Base-by-base conservation (phyloP, 352 stramenopile species). In the Pythium myriotylum region DNA sequence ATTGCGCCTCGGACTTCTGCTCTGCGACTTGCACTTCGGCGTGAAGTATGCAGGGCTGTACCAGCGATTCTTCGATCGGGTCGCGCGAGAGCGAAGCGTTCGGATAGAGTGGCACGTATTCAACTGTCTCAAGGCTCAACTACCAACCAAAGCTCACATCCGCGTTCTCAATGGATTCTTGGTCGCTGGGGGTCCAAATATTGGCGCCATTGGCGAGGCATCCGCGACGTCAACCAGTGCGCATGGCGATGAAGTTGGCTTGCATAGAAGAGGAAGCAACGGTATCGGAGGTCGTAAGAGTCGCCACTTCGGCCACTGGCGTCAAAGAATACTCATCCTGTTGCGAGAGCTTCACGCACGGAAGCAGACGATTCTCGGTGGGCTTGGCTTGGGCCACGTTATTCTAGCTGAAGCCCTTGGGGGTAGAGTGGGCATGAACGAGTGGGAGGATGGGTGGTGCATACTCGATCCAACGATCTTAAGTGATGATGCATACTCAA, bases 1-100 rank as follows among this genome's bases (percentile, higher is more conserved):
- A 16, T 42, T 81, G n/a, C 73, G 73, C 9, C 54, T 81, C 10
- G 69, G 66, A 3, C 41, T 81, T 10, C 40, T 81, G 24, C 67
- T 81, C 23, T 81, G 73, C 20, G 73, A 81, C 19, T 32, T 72
- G 8, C 66, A 77, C 54, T 81, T 81, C 59, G 73, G 73, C 3
- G 14, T 50, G 20, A 77, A 76, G 56, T 81, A 81, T 54, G 62
- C 53, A 19, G 62, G 69, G 0, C 51, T 81, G 26, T 81, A 81
- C 35, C 73, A 74, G 51, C 69, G 70, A 3, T 70, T 72, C 20
- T 64, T 81, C 7, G 73, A 77, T 17, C 67, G 61, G 0, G 67
- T 62, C 10, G 73, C 67, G 1, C 54, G 46, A 29, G 48, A 72
- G 37, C 53, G 66, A 37, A 59, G 62, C 10, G 22, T 68, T 26